A percentile compares a stretch with the other conserved stretches of the same genome.
Evolutionary conservation across 1,284 basidiomycete species (phyloP).

Genomic region (Nidula niveotomentosa): DNA sequence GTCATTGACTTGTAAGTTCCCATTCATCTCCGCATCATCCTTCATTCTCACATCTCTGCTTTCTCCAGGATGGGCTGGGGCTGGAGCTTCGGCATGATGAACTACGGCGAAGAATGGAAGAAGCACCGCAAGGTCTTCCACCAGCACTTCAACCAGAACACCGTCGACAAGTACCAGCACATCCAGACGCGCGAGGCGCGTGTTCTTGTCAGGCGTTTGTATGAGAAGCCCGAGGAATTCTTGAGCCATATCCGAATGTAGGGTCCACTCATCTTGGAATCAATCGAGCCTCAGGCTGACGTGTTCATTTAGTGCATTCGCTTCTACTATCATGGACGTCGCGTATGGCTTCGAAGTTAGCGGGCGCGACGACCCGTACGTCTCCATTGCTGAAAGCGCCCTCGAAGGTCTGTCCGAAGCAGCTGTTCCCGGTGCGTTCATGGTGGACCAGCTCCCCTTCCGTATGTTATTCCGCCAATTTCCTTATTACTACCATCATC

Average conservation of each 20-base stretch:
- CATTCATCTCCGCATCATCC: not conserved
- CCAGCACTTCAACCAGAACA: not conserved
- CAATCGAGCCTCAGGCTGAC: slow-evolving; percentile 6
- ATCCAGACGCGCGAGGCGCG: not conserved
- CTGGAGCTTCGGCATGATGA: not conserved
- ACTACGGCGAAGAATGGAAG: not conserved
- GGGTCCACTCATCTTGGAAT: slow-evolving; percentile 8
- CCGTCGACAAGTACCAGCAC: not conserved
- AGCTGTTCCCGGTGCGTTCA: slow-evolving; percentile 15
- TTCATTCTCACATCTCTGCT: no score
- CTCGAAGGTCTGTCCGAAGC: slow-evolving; percentile 9
- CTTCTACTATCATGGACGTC: slow-evolving; percentile 5
- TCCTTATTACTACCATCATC: no score
- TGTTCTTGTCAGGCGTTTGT: not conserved
- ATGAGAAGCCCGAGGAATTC: not conserved
- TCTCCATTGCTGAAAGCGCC: slow-evolving; percentile 10
- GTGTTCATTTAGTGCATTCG: slow-evolving; percentile 4
- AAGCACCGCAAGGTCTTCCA: not conserved
- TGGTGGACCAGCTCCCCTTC: slow-evolving; percentile 19
- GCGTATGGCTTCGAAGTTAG: slow-evolving; percentile 11
- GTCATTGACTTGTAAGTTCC: slow-evolving; percentile 14
- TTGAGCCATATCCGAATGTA: not conserved
- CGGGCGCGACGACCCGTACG: slow-evolving; percentile 8
- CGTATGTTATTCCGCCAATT: no score
- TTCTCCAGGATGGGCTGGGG: slow-evolving; percentile 12